A percentile compares a stretch with the other conserved stretches of the same genome.
Conservation (phyloP, 1,139 yeast genomes). For the Petasospora rhodanensis region DNA sequence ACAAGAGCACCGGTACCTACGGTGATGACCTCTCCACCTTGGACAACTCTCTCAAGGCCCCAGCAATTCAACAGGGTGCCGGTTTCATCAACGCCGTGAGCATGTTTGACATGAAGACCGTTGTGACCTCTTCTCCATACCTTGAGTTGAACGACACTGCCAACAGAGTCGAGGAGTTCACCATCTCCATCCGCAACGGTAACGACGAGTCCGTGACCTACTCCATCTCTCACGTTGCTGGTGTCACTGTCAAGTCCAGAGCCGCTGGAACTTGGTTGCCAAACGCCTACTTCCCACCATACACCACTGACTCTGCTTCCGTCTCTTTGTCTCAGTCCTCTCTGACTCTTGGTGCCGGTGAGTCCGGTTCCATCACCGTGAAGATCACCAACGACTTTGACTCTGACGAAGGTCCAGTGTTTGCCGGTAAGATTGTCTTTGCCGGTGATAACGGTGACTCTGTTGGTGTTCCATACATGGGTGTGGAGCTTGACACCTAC, state of each 20-base stretch:
- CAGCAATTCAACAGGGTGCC: constrained; percentile 15
- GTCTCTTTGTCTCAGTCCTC: constrained; percentile 4
- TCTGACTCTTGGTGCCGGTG: constrained; percentile 12
- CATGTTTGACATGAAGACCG: constrained; percentile 10
- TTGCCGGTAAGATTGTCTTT: constrained; percentile 13
- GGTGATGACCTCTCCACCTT: constrained; percentile 1
- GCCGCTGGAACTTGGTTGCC: not conserved
- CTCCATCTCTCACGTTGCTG: constrained; percentile 7
- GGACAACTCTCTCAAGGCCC: constrained; percentile 4
- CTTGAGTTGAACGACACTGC: constrained; percentile 13
- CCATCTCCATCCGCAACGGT: constrained; percentile 9
- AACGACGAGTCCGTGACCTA: constrained; percentile 12
- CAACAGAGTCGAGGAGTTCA: constrained; percentile 12
- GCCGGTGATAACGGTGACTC: constrained; percentile 15
- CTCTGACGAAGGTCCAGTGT: constrained; percentile 4
- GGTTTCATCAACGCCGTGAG: constrained; percentile 14
- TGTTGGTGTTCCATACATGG: constrained; percentile 17
- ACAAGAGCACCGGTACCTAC: constrained; percentile 1
- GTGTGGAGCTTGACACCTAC: constrained; percentile 10
- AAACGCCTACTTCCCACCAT: constrained; percentile 2
- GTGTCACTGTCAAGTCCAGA: constrained; percentile 2
- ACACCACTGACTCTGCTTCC: constrained; percentile 1
- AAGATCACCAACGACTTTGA: constrained; percentile 8
- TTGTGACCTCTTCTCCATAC: constrained; percentile 8
- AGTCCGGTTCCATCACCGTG: constrained; percentile 8